phyloP scores from a whole-genome alignment of 2,329 filamentous ascomycete genomes.

The Raffaelea ambrosiae region DNA sequence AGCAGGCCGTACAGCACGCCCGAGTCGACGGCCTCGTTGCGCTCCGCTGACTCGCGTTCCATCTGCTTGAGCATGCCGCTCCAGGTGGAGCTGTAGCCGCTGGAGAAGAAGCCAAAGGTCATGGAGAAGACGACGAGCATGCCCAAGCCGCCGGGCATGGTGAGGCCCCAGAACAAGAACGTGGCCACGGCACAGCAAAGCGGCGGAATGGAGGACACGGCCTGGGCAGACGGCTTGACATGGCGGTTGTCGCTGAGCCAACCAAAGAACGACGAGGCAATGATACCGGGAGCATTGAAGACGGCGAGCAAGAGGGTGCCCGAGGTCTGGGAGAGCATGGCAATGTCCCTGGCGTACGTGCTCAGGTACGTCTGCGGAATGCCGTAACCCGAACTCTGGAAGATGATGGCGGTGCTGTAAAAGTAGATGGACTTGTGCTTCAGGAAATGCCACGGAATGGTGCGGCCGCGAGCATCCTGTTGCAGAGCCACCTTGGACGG shows the following conservation, averaged over 20 bases:
- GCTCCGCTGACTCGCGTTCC: conserved; percentile 2
- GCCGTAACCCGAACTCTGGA: conserved; percentile 5
- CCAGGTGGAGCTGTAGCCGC: conserved; percentile 6
- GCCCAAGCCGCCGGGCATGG: not conserved
- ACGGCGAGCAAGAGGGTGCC: conserved; percentile 3
- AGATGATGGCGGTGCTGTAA: conserved; percentile 1
- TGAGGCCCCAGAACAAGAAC: conserved; percentile 3
- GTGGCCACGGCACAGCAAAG: not conserved
- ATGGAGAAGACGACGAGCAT: conserved; percentile 3
- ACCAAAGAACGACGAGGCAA: conserved; percentile 3
- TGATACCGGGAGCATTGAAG: conserved; percentile 3
- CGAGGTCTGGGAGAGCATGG: not conserved
- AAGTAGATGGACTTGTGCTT: conserved; percentile 2
- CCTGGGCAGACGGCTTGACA: not conserved
- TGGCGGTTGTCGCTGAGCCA: conserved; percentile 1
- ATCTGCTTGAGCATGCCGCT: conserved; percentile 1
- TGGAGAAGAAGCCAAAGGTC: conserved; percentile 5
- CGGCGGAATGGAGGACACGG: not conserved
- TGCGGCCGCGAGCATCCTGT: not conserved
- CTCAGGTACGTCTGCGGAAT: conserved; percentile 4
- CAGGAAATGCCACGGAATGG: conserved; percentile 3
- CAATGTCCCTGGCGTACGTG: not conserved
- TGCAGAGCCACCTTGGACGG: not conserved
- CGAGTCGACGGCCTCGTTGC: conserved; percentile 3
- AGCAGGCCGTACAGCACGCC: conserved; percentile 6